Evolutionary conservation across 306 rosid genomes (phyloP).

Genomic region (Cucurbita moschata): DNA sequence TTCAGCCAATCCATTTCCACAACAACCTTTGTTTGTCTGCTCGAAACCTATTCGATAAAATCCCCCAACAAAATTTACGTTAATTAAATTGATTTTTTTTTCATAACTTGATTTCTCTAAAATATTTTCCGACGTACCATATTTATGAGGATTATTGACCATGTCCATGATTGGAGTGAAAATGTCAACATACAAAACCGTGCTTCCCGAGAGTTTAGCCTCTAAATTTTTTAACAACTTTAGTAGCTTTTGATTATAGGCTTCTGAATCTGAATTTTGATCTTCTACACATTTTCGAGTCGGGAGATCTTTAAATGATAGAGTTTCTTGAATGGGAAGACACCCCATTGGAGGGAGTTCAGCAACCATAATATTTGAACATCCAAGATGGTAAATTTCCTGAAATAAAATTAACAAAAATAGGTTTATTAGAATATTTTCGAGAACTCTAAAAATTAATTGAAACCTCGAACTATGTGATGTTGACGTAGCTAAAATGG

Average conservation of each 20-base stretch:
- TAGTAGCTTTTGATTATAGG: constrained; percentile 40
- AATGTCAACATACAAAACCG: constrained; percentile 18
- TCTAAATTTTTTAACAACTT: background rate
- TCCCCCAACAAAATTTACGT: background rate
- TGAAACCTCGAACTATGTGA: too few species aligned
- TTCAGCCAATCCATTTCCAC: constrained; percentile 16
- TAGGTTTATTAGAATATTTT: background rate
- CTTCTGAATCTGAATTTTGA: constrained; percentile 34
- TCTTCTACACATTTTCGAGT: constrained; percentile 28
- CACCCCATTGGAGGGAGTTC: constrained; percentile 11
- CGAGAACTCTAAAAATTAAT: background rate
- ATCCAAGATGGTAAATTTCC: constrained; percentile 3
- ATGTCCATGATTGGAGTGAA: constrained; percentile 26
- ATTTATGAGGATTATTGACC: constrained; percentile 37
- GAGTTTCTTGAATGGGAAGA: constrained; percentile 56
- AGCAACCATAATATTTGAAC: background rate
- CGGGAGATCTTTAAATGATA: background rate
- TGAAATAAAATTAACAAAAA: too few species aligned
- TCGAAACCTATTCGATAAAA: background rate
- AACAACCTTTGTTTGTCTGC: background rate
- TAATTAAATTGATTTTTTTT: background rate
- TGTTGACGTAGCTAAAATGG: too few species aligned
- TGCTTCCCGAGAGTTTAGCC: constrained; percentile 30
- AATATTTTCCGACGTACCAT: constrained; percentile 13
- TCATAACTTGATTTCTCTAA: background rate